A percentile compares a stretch with the other conserved stretches of the same genome.
These are phyloP conservation scores for Pezicula rhizophila DNA, from an alignment of 2,329 filamentous ascomycete genomes.

Conservation along the genomic window DNA sequence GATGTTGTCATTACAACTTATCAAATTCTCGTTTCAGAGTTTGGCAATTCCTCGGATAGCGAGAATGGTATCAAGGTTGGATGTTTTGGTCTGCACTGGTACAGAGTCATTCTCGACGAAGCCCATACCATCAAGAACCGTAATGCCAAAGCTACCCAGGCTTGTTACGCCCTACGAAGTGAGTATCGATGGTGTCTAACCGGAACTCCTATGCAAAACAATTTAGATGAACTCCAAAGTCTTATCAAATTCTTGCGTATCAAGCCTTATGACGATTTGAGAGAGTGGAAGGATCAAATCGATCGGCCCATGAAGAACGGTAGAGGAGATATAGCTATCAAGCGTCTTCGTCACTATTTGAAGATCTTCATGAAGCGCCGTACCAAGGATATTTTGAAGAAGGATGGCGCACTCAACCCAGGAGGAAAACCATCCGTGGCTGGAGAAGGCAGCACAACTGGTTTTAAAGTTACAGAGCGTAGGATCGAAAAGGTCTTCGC, in stretches of 20 bases:
- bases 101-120: constrained; percentile 90
- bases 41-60: constrained; percentile 60
- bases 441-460: constrained; percentile 46
- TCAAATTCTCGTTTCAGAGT: constrained; percentile 88
- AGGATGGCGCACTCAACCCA: constrained; percentile 73
- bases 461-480: constrained; percentile 87
- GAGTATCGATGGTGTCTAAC: constrained; percentile 96
- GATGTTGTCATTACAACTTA: constrained; percentile 98
- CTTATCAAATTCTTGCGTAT: constrained; percentile 89
- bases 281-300: constrained; percentile 87
- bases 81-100: constrained; percentile 91
- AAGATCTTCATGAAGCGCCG: constrained; percentile 98
- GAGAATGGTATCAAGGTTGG: constrained; percentile 63
- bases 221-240: constrained; percentile 91
- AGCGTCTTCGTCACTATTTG: constrained; percentile 75
- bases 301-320: constrained; percentile 85
- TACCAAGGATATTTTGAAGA: constrained; percentile 92
- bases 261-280: constrained; percentile 80
- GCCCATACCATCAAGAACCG: constrained; percentile 98
- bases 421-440: constrained; percentile 55
- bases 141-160: constrained; percentile 90
- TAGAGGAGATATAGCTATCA: constrained; percentile 81
- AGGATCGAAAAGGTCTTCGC: constrained; percentile 78
- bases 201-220: constrained; percentile 97
- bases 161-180: constrained; percentile 75